Base-by-base conservation (phyloP, 2,329 filamentous ascomycete species). In the Phialophora verrucosa region DNA sequence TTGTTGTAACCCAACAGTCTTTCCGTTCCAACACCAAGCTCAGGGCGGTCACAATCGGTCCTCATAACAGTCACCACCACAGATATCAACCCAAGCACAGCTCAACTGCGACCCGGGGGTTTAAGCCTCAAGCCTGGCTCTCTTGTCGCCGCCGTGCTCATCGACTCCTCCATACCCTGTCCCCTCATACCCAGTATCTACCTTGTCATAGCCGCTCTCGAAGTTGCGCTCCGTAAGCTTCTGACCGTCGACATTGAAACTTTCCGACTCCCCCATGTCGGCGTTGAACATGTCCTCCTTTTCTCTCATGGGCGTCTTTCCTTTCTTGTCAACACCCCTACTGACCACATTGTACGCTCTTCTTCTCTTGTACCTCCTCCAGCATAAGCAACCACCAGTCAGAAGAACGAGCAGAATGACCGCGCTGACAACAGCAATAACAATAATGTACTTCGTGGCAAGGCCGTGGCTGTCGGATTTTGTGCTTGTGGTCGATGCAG, bases 251-350 rank as follows among this genome's bases (percentile, higher is more conserved):
- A 55, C 44, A 20, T 63, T 61, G 56, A 68, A 65, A 29, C 56
- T 63, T 35, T 65, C 63, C 11, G 63, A 50, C 38, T 68, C 66
- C 44, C 42, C 57, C 63, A 66, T 63, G 32, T 68, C 66, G 49
- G 66, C 63, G 50, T 68, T 68, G 53, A 68, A 68, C 53, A 68
- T 62, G 27, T 68, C 66, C 53, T 68, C 63, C 35, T 68, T 68
- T n/a, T 68, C 63, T 25, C 59, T 50, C 44, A 53, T 58, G 6
- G 29, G 35, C 3, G 47, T 32, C 50, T 68, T 65, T 51, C 60
- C 66, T 42, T 66, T 66, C 4, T 38, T 63, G 50, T 68, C 66
- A 5, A 64, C 60, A 12, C 66, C 63, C 32, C 44, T 60, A 56
- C 66, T 65, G 10, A 68, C 66, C n/a, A 68, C 51, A 23, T 64